phyloP scores from a whole-genome alignment of 495 filamentous ascomycete genomes.

The Tuber umbilicatum region DNA sequence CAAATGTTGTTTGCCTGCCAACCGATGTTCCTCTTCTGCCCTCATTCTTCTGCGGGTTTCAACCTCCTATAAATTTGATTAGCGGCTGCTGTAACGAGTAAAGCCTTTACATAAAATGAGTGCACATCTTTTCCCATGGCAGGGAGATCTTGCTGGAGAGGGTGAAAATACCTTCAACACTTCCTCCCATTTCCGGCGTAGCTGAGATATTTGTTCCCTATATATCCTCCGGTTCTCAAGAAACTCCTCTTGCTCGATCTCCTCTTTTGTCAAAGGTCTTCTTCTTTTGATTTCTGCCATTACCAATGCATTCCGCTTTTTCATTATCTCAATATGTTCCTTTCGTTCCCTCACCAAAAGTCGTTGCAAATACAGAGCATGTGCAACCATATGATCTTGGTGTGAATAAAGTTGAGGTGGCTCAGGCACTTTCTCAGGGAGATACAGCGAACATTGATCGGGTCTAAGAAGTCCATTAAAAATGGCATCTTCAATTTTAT shows the following conservation, averaged over 20 bases:
- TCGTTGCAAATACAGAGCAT: constrained; percentile 71
- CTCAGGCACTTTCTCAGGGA: constrained; percentile 66
- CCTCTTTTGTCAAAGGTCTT: constrained; percentile 64
- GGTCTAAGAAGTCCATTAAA: constrained; percentile 65
- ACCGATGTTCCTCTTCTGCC: constrained; percentile 39
- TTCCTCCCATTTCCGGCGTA: constrained; percentile 41
- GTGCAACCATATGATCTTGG: constrained; percentile 72
- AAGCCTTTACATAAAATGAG: neutral
- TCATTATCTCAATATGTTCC: constrained; percentile 62
- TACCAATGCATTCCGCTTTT: constrained; percentile 52
- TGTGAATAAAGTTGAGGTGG: constrained; percentile 74
- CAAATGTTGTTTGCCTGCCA: constrained; percentile 40
- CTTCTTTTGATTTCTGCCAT: constrained; percentile 43
- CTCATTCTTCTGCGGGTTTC: constrained; percentile 34
- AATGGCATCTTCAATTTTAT: constrained; percentile 60
- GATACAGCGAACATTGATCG: constrained; percentile 64
- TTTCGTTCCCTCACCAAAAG: constrained; percentile 69
- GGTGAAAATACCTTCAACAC: constrained; percentile 35
- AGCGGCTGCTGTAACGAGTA: neutral
- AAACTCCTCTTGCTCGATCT: constrained; percentile 55
- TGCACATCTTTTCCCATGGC: neutral
- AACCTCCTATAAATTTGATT: constrained; percentile 29
- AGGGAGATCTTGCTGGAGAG: neutral
- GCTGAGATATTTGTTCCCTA: constrained; percentile 39
- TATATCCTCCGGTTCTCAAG: constrained; percentile 39